Conservation (phyloP, 176 grass and related monocot genomes). For the Leersia perrieri region DNA sequence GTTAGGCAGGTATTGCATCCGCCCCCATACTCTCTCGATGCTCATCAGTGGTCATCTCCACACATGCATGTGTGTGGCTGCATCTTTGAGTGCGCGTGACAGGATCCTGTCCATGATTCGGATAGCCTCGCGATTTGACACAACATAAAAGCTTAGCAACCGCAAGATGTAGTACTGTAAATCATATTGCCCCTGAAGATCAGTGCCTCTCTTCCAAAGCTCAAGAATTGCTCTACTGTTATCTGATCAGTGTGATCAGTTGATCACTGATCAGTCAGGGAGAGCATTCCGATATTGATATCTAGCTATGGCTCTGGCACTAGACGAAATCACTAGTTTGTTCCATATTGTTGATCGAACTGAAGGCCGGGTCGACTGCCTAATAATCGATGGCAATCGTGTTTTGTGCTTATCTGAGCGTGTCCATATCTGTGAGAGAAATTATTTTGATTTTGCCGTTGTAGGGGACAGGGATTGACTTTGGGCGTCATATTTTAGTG, state of each 20-base stretch:
- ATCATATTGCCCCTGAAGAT: not conserved
- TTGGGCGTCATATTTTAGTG: constrained; percentile 14
- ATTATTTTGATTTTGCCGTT: not conserved
- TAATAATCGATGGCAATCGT: not conserved
- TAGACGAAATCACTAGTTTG: not conserved
- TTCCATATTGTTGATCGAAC: not conserved
- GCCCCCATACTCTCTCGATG: not conserved
- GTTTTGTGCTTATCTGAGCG: not conserved
- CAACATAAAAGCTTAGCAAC: not conserved
- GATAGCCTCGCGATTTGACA: constrained; percentile 28
- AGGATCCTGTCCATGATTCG: constrained; percentile 24
- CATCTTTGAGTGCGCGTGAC: constrained; percentile 20
- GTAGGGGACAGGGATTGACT: constrained; percentile 43
- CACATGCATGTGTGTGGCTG: not conserved
- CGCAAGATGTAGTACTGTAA: not conserved
- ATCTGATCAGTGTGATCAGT: too few relatives aligned
- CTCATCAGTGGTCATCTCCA: constrained; percentile 11
- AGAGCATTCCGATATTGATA: not conserved
- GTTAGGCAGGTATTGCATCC: constrained; percentile 8
- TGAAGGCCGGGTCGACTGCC: not conserved
- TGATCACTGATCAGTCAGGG: not conserved
- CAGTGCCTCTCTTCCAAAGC: not conserved
- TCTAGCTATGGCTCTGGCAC: not conserved
- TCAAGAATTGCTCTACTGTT: not conserved
- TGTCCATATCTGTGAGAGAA: not conserved